phyloP scores from a whole-genome alignment of 371 early-diverging fungal species.

The Mucor irregularis region DNA sequence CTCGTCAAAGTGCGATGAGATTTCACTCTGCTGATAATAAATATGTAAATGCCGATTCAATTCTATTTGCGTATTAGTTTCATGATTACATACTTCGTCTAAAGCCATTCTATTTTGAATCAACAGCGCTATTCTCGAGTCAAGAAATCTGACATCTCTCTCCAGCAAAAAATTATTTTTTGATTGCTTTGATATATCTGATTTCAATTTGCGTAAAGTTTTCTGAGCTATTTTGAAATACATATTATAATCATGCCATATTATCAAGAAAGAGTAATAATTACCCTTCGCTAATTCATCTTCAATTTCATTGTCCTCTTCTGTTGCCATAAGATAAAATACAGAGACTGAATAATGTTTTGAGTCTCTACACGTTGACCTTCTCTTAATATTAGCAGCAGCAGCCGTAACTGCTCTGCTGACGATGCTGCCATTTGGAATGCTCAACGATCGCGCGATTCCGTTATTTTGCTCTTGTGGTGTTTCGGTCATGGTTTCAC shows the following conservation, averaged over 20 bases:
- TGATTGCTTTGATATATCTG: constrained; percentile 87
- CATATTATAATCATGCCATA: background rate
- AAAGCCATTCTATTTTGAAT: constrained; percentile 93
- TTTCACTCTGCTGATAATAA: constrained; percentile 65
- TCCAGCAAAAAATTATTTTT: constrained; percentile 94
- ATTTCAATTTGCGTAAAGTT: constrained; percentile 80
- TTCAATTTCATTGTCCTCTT: constrained; percentile 91
- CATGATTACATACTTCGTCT: constrained; percentile 57
- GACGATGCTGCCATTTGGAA: constrained; percentile 22
- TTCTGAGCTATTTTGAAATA: constrained; percentile 65
- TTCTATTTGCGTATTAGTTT: background rate
- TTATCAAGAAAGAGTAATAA: background rate
- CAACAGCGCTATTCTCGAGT: constrained; percentile 87
- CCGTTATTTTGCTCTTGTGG: background rate
- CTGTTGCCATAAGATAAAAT: constrained; percentile 89
- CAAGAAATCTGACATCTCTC: constrained; percentile 91
- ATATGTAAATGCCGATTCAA: background rate
- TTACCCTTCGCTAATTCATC: constrained; percentile 80
- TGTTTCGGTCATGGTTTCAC: too few relatives aligned
- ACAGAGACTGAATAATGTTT: constrained; percentile 84
- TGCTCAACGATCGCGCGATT: background rate
- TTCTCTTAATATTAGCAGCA: constrained; percentile 39
- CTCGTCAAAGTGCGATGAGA: constrained; percentile 69
- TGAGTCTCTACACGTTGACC: constrained; percentile 22
- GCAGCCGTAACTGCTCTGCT: constrained; percentile 44